Percentiles rank a stretch among this genome's conserved stretches.
Evolutionary conservation across 441 rosid species (phyloP).

Genomic region (Gossypium laxum): DNA sequence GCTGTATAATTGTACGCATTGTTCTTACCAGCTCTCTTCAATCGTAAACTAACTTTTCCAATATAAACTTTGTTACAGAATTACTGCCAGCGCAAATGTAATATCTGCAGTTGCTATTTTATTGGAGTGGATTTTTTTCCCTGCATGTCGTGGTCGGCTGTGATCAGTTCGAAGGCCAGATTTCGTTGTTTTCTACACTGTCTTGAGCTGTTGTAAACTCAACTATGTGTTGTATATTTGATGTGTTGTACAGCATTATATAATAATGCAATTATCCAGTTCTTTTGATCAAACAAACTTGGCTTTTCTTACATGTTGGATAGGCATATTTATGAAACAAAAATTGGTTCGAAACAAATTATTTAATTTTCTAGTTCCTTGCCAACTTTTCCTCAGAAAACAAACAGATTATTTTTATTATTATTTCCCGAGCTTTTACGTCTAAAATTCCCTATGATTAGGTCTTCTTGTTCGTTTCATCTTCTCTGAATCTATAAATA

Average conservation of each 20-base stretch:
- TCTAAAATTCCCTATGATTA: background rate
- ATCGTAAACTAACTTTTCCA: background rate
- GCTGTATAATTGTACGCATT: background rate
- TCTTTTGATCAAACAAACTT: background rate
- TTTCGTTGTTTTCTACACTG: background rate
- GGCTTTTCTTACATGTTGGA: background rate
- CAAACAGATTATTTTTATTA: background rate
- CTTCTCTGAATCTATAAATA: background rate
- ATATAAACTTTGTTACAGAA: constrained; percentile 21
- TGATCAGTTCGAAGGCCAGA: background rate
- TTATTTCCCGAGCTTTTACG: background rate
- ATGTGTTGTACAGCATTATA: constrained; percentile 14
- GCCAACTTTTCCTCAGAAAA: background rate
- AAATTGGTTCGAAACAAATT: background rate
- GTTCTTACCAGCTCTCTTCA: background rate
- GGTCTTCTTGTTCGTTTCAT: background rate
- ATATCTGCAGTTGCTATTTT: background rate
- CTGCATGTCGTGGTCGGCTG: background rate
- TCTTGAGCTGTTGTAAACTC: constrained; percentile 16
- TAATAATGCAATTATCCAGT: constrained; percentile 2
- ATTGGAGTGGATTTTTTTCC: background rate
- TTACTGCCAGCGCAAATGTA: background rate
- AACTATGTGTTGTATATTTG: constrained; percentile 8
- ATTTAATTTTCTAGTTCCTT: background rate
- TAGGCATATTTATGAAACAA: background rate